Conservation (phyloP, 305 asterid species). For the Salvia sclarea region DNA sequence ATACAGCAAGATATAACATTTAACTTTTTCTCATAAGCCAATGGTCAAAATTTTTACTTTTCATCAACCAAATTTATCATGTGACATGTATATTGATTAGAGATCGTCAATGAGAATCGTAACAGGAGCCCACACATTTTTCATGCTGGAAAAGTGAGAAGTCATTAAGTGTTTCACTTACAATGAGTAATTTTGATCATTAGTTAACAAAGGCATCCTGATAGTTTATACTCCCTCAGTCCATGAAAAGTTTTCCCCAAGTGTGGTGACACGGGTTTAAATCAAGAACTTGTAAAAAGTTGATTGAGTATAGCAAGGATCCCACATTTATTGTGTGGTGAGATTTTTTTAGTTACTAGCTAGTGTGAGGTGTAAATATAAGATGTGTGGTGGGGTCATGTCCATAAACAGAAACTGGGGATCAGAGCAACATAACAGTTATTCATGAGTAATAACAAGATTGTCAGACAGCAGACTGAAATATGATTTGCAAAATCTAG, state of each 20-base stretch:
- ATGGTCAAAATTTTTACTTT: slow-evolving; percentile 18
- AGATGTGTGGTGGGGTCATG: no score
- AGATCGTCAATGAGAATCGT: slow-evolving; percentile 11
- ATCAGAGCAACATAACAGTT: slow-evolving; percentile 10
- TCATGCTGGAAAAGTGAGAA: slow-evolving; percentile 13
- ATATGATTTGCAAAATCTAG: slow-evolving; percentile 42
- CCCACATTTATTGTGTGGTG: no score
- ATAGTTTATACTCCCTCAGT: no score
- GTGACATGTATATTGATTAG: slow-evolving; percentile 8
- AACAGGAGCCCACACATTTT: slow-evolving; percentile 10
- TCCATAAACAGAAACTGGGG: no score
- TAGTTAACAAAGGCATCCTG: neutral
- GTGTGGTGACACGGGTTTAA: no score
- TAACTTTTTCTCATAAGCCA: slow-evolving; percentile 20
- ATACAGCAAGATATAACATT: slow-evolving; percentile 27
- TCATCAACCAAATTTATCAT: slow-evolving; percentile 9
- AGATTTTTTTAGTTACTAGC: no score
- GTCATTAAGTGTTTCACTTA: neutral
- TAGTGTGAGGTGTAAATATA: no score
- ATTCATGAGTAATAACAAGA: slow-evolving; percentile 21
- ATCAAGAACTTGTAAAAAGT: no score
- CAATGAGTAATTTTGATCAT: slow-evolving; percentile 23
- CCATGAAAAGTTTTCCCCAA: no score
- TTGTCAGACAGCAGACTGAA: slow-evolving; percentile 28
- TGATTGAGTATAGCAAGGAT: slow-evolving; percentile 17